phyloP scores from a whole-genome alignment of 306 rosid genomes.

The Prunus mongolica region DNA sequence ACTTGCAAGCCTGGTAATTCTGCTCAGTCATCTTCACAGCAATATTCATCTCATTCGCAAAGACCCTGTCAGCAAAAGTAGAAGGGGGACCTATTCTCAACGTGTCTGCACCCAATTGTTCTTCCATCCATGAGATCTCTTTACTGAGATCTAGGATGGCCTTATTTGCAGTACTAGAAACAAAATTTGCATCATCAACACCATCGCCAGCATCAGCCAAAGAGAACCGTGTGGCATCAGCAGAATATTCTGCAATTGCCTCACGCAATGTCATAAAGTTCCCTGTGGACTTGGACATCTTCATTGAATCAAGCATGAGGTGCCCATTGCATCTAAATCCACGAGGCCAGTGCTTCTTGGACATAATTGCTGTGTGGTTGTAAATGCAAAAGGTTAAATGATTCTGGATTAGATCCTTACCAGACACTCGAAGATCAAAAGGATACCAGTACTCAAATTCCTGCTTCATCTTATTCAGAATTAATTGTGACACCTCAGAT shows the following conservation, averaged over 20 bases:
- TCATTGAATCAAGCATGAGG: constrained; percentile 80
- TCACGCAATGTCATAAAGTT: constrained; percentile 79
- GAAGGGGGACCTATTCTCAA: constrained; percentile 79
- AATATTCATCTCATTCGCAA: constrained; percentile 77
- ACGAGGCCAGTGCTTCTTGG: constrained; percentile 75
- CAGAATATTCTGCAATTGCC: constrained; percentile 89
- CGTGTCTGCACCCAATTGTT: constrained; percentile 56
- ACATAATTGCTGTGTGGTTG: constrained; percentile 77
- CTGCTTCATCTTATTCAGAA: constrained; percentile 65
- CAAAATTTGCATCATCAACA: constrained; percentile 92
- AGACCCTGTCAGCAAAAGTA: constrained; percentile 74
- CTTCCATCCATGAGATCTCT: constrained; percentile 87
- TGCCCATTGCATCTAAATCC: constrained; percentile 94
- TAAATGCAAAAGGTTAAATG: constrained; percentile 83
- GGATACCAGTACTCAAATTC: constrained; percentile 99
- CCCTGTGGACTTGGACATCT: constrained; percentile 96
- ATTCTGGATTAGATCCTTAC: constrained; percentile 88
- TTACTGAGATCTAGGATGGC: constrained; percentile 84
- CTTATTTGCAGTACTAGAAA: constrained; percentile 78
- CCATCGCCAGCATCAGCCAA: constrained; percentile 98
- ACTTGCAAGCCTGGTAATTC: constrained; percentile 67
- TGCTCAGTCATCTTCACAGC: constrained; percentile 75
- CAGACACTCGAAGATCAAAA: constrained; percentile 89
- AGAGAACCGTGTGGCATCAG: constrained; percentile 86
- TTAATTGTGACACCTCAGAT: constrained; percentile 48